Evolutionary conservation across 129 eudicot genomes (phyloP).

Genomic region (Tagetes patula): DNA sequence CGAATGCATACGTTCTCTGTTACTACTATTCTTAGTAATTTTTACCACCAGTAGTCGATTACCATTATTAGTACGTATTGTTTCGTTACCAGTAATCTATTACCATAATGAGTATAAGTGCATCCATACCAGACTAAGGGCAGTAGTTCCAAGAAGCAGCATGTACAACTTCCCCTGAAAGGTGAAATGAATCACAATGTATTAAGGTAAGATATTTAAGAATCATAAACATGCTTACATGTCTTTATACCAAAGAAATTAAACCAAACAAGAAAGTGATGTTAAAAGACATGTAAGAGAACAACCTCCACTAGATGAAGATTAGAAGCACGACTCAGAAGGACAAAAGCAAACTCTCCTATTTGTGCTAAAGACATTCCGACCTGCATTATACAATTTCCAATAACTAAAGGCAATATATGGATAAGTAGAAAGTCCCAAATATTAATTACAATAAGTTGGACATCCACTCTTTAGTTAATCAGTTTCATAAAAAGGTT

Average conservation of each 20-base stretch:
- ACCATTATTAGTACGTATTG: not conserved
- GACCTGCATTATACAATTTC: constrained; percentile 49
- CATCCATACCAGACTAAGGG: constrained; percentile 76
- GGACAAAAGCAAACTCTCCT: constrained; percentile 97
- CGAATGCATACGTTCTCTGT: not conserved
- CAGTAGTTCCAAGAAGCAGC: constrained; percentile 97
- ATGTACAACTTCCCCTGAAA: constrained; percentile 85
- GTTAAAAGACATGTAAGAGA: constrained; percentile 17
- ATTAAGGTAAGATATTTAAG: not conserved
- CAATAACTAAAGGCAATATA: not conserved
- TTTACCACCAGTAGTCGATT: too few relatives aligned
- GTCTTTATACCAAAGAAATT: not conserved
- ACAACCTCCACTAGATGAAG: constrained; percentile 96
- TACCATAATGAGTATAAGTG: not conserved
- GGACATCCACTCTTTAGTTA: not conserved
- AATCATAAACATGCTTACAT: not conserved
- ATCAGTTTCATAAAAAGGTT: not conserved
- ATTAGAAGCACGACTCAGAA: constrained; percentile 97
- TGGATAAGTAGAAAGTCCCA: not conserved
- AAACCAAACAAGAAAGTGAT: not conserved
- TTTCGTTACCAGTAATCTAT: too few relatives aligned
- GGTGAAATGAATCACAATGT: constrained; percentile 1
- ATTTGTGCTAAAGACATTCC: constrained; percentile 99
- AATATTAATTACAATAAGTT: not conserved
- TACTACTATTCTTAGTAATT: not conserved